A percentile compares a stretch with the other conserved stretches of the same genome.
Evolutionary conservation across 1,139 yeast genomes (phyloP).

Genomic region (Nadsonia commutata): DNA sequence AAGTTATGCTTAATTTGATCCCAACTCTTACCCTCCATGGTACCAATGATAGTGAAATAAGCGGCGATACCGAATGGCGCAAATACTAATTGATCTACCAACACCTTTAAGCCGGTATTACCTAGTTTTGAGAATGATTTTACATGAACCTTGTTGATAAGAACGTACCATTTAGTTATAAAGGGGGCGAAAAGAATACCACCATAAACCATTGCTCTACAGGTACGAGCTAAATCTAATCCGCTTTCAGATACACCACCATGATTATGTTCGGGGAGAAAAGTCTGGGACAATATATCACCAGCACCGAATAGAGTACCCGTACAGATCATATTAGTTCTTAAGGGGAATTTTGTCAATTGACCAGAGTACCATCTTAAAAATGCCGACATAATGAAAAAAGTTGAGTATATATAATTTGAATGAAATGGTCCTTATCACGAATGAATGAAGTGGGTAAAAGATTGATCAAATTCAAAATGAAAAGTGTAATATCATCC

Average conservation of each 20-base stretch:
- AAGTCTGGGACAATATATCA: constrained; percentile 53
- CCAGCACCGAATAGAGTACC: constrained; percentile 54
- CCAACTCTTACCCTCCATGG: constrained; percentile 37
- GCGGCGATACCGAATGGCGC: constrained; percentile 41
- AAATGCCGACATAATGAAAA: constrained; percentile 10
- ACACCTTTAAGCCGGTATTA: constrained; percentile 31
- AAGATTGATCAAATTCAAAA: too few relatives aligned
- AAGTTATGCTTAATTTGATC: constrained; percentile 19
- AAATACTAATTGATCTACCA: constrained; percentile 57
- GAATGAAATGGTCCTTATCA: too few relatives aligned
- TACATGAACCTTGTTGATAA: constrained; percentile 37
- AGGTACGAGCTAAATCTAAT: constrained; percentile 31
- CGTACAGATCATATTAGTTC: constrained; percentile 18
- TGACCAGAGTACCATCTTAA: constrained; percentile 13
- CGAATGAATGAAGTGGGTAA: too few relatives aligned
- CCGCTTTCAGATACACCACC: constrained; percentile 3
- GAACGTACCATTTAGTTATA: constrained; percentile 53
- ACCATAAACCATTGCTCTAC: constrained; percentile 61
- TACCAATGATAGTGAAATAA: constrained; percentile 53
- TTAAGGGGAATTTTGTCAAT: constrained; percentile 15
- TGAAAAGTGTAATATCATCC: too few relatives aligned
- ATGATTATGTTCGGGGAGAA: background rate
- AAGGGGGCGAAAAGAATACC: constrained; percentile 64
- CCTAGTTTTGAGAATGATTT: constrained; percentile 18
- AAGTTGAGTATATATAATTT: too few relatives aligned